Conservation (phyloP, 2,329 filamentous ascomycete genomes). For the Aspergillus sp. region DNA sequence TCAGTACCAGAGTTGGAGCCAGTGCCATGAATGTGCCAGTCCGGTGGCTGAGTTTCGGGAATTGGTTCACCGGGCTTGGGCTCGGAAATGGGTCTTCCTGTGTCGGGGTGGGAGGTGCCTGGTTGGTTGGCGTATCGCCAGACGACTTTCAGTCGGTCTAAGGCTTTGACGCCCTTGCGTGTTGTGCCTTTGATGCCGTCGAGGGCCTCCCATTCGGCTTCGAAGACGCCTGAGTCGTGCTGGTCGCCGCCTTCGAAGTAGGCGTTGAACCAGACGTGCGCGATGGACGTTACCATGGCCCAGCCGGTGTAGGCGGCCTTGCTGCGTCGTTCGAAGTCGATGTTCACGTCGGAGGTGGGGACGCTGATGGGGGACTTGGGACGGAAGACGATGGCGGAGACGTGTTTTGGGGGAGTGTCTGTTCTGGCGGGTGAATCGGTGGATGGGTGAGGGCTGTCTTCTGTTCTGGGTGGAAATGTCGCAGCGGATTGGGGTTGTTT, state of each 20-base stretch:
- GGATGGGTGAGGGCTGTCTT: conserved; percentile 11
- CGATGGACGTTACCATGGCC: conserved; percentile 88
- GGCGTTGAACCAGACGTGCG: conserved; percentile 95
- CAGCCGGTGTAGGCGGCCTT: conserved; percentile 73
- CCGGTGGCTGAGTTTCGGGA: conserved; percentile 66
- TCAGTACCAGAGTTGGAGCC: conserved; percentile 24
- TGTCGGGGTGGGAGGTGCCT: conserved; percentile 22
- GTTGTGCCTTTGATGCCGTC: conserved; percentile 92
- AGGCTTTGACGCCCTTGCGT: conserved; percentile 76
- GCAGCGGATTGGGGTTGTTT: not conserved
- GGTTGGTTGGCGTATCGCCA: conserved; percentile 61
- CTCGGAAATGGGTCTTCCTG: conserved; percentile 58
- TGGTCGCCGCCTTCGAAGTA: conserved; percentile 84
- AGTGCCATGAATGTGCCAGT: conserved; percentile 68
- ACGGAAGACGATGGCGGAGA: conserved; percentile 75
- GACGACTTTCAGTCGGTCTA: conserved; percentile 81
- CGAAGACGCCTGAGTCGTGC: conserved; percentile 69
- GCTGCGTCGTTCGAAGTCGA: conserved; percentile 84
- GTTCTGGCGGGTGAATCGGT: conserved; percentile 11
- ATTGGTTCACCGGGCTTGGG: conserved; percentile 69
- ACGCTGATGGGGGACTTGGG: conserved; percentile 69
- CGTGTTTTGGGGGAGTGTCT: conserved; percentile 51
- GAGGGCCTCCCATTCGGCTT: conserved; percentile 74
- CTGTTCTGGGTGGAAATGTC: not conserved
- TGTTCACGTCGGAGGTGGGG: conserved; percentile 82